Percentiles rank a stretch among this genome's conserved stretches.
phyloP scores from a whole-genome alignment of 2,329 filamentous ascomycete genomes.

The Whalleya microplaca region DNA sequence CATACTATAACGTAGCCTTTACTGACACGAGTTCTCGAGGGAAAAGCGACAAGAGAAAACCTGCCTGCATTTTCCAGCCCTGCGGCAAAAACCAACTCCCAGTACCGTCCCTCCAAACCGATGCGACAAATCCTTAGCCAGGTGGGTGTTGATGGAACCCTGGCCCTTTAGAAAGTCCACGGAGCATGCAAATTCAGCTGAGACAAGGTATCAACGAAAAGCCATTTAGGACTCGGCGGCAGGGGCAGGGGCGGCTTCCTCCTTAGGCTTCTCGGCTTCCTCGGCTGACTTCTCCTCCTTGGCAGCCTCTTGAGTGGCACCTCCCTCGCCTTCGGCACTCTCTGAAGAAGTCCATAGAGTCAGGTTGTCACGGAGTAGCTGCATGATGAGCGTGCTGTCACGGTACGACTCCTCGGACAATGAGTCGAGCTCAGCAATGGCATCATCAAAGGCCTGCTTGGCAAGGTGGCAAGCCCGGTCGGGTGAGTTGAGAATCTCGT shows the following conservation, averaged over 20 bases:
- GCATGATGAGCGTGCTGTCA: constrained; percentile 99
- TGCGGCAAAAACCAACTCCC: constrained; percentile 38
- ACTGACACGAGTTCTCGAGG: constrained; percentile 30
- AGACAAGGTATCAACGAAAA: constrained; percentile 40
- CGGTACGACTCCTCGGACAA: constrained; percentile 98
- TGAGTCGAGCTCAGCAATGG: constrained; percentile 97
- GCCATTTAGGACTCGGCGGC: constrained; percentile 59
- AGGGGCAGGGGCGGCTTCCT: constrained; percentile 49
- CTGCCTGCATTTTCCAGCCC: constrained; percentile 38
- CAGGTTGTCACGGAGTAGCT: constrained; percentile 96
- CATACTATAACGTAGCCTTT: constrained; percentile 33
- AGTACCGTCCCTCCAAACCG: constrained; percentile 34
- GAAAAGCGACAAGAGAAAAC: constrained; percentile 33
- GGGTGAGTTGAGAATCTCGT: constrained; percentile 98
- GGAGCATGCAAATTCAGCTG: constrained; percentile 40
- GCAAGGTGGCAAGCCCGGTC: constrained; percentile 97
- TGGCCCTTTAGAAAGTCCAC: constrained; percentile 28
- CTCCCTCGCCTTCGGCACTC: constrained; percentile 74
- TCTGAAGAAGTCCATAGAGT: constrained; percentile 98
- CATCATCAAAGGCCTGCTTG: constrained; percentile 99
- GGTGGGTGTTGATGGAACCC: constrained; percentile 36
- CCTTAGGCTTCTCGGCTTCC: constrained; percentile 59
- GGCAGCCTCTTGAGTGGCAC: constrained; percentile 57
- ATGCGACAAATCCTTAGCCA: constrained; percentile 38
- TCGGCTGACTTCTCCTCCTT: constrained; percentile 62